phyloP scores from a whole-genome alignment of 495 filamentous ascomycete genomes.

The Cudoniella acicularis region DNA sequence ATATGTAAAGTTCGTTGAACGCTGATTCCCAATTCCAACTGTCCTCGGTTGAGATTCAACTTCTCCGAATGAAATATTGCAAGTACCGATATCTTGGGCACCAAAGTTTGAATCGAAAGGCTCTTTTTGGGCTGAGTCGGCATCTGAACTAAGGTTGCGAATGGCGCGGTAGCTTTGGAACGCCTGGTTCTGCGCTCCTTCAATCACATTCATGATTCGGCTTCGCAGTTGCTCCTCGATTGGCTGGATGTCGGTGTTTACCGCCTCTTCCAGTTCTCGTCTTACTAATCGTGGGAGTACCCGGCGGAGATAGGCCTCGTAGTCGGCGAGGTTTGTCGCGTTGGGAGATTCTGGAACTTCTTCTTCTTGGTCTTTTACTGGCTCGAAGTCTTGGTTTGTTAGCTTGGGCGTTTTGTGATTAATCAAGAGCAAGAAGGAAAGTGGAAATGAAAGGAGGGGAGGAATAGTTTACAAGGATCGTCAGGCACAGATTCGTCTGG shows the following conservation, averaged over 20 bases:
- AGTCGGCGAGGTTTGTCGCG: background rate
- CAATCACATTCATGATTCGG: background rate
- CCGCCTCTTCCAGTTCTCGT: background rate
- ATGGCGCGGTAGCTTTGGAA: background rate
- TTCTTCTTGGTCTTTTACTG: background rate
- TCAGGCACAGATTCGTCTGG: background rate
- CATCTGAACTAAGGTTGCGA: no score
- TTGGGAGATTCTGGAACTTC: background rate
- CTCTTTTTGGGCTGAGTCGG: no score
- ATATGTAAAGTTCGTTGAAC: no score
- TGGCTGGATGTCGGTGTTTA: background rate
- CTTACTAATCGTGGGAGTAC: background rate
- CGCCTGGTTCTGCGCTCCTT: background rate
- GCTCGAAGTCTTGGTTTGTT: background rate
- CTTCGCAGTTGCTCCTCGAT: background rate
- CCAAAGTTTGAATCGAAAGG: no score
- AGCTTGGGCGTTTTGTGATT: background rate
- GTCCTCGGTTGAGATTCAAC: no score
- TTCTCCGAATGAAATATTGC: no score
- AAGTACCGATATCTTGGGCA: no score
- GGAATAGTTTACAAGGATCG: background rate
- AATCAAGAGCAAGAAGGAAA: background rate
- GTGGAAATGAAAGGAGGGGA: background rate
- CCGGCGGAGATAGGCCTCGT: background rate
- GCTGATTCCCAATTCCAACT: no score